Evolutionary conservation across 192 early-diverging fungal genomes (phyloP), one percentile per base, ranked within the genome.

Genomic region (Polychytrium aggregatum): DNA sequence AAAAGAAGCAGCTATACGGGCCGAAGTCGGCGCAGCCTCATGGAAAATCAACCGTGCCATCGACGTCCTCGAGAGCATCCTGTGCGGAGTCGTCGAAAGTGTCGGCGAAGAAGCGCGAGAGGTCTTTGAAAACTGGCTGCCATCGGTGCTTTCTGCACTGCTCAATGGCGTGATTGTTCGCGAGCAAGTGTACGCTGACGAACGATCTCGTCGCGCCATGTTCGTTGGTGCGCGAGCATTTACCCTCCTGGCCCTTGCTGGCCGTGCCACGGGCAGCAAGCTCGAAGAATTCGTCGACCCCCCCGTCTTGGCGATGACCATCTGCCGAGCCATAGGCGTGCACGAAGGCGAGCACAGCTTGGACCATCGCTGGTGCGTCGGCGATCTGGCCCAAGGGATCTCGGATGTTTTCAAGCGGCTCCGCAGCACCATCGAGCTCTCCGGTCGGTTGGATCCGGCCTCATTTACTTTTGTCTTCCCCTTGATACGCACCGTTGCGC

Each of bases 1-100:
- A 22, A 83, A 83, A 48, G 93, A 97, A 60, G 48, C 58, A 2
- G 70, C 55, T 7, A 81, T 86, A n/a, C 78, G 93, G 22, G 63
- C 50, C 39, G 58, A 69, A 8, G 87, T 90, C 3, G 68, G 78
- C 30, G 47, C 46, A 0, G 55, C 82, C 10, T 57, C 62, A 18
- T 52, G 59, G 8, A 65, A 59, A 14, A 44, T 92, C 26, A 50
- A 52, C n/a, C 64, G 71, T 14, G 86, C 76, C 5, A 56, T 97
- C 40, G 63, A 79, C 28, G 64, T 83, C 2, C 55, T 88, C 7
- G 64, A 76, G 27, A 72, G 87, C 3, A 64, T 87, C 36, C 51
- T 85, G 16, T 48, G 57, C 11, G 83, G 83, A 3, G 78, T 81
- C 45, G 37, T 57, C 5, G 56, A 60, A 8, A 74, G 65, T 17